These are phyloP conservation scores for Yamadazyma triangularis DNA, from an alignment of 1,139 yeast species.

Conservation along the genomic window DNA sequence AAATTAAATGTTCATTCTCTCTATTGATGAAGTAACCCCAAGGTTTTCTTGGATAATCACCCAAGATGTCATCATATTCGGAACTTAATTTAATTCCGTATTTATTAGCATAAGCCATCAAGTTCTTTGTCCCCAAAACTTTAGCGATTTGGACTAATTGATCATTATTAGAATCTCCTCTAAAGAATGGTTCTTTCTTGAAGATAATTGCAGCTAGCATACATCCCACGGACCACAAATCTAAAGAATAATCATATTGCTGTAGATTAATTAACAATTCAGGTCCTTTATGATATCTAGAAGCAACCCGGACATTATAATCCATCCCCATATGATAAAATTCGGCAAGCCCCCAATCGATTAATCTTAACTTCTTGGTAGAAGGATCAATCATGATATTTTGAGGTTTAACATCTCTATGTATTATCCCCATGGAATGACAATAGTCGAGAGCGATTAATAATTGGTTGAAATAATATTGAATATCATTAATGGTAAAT, in stretches of 20 bases:
- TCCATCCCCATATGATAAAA: conserved; percentile 77
- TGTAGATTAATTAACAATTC: conserved; percentile 69
- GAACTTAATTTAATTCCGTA: conserved; percentile 57
- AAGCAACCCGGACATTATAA: conserved; percentile 77
- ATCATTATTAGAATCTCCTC: conserved; percentile 75
- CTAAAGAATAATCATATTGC: conserved; percentile 74
- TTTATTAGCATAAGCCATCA: conserved; percentile 55
- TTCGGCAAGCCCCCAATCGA: conserved; percentile 86
- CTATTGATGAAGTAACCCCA: conserved; percentile 81
- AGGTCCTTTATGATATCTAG: conserved; percentile 79
- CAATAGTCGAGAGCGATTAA: conserved; percentile 70
- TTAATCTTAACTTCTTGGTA: conserved; percentile 56
- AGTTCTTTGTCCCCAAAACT: conserved; percentile 68
- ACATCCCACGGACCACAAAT: conserved; percentile 80
- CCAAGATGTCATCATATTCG: conserved; percentile 66
- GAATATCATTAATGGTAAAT: conserved; percentile 58
- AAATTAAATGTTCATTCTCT: conserved; percentile 65
- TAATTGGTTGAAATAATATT: conserved; percentile 65
- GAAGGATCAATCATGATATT: conserved; percentile 79
- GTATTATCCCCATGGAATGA: conserved; percentile 82
- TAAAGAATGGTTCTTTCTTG: conserved; percentile 73
- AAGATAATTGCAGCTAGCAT: conserved; percentile 75
- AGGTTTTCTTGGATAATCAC: conserved; percentile 71
- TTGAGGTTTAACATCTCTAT: conserved; percentile 81
- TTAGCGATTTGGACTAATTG: conserved; percentile 76